phyloP scores from a whole-genome alignment of 2,329 filamentous ascomycete genomes.

The Monilinia laxa region DNA sequence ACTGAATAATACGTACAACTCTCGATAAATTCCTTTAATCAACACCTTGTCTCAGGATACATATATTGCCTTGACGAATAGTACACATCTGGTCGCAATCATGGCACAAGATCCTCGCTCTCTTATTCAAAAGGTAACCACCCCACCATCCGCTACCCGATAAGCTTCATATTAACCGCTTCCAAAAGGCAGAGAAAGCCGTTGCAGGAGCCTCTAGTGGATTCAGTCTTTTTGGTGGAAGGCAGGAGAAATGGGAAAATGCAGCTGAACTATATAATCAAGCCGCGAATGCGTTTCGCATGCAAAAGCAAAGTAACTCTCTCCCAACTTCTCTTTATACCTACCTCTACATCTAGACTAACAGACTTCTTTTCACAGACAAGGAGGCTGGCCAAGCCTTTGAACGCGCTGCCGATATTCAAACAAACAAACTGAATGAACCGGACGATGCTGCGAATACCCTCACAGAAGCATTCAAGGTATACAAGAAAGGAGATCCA shows the following conservation, averaged over 20 bases:
- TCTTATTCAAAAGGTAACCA: conserved; percentile 70
- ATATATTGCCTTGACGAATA: background rate
- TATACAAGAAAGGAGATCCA: conserved; percentile 82
- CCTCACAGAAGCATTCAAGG: conserved; percentile 88
- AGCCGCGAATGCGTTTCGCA: conserved; percentile 87
- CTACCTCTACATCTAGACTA: conserved; percentile 13
- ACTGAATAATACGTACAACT: conserved; percentile 56
- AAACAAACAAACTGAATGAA: conserved; percentile 79
- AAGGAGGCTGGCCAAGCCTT: conserved; percentile 85
- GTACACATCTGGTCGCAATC: conserved; percentile 19
- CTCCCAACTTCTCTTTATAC: background rate
- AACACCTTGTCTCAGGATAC: background rate
- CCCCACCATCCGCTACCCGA: conserved; percentile 37
- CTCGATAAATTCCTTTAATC: conserved; percentile 34
- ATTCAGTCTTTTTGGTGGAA: conserved; percentile 86
- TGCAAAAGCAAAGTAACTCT: conserved; percentile 76
- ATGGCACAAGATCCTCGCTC: conserved; percentile 79
- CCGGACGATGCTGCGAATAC: conserved; percentile 90
- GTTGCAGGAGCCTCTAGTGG: conserved; percentile 71
- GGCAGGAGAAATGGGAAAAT: conserved; percentile 84
- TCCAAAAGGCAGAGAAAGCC: conserved; percentile 77
- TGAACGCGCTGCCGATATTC: conserved; percentile 80
- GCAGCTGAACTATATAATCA: conserved; percentile 85
- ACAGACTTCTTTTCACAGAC: conserved; percentile 49
- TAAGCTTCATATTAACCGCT: conserved; percentile 26